Base-by-base conservation (phyloP, 2,329 filamentous ascomycete genomes). In the Trichoderma sp. region DNA sequence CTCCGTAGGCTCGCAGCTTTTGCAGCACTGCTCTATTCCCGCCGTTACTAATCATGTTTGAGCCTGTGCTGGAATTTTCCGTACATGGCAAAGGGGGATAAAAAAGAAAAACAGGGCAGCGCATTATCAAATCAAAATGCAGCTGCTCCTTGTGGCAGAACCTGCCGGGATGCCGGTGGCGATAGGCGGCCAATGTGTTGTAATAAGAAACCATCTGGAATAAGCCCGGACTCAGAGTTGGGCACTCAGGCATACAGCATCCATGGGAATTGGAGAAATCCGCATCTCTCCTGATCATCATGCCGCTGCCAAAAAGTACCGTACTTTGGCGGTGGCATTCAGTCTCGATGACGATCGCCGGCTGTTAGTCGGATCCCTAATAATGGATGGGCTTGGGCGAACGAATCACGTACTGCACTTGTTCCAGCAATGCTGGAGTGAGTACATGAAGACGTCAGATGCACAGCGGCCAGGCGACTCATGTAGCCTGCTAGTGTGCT, bases 381-480 rank as follows among this genome's bases (percentile, higher is more conserved):
- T 31, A 21, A 60, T 35, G 21, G 27, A 59, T 69, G 31, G 38
- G 4, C 35, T 71, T 59, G 38, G 11, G 66, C n/a, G 31, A 65
- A 27, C 69, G 59, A 73, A 73, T 73, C 41, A 73, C n/a, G 14
- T 9, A 56, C 16, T 67, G 16, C 60, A 31, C 33, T 63, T 35
- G 60, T 63, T 27, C 59, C 69, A 38, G 59, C 69, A 8, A 29
- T 35, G 14, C 12, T 50, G 60, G 59, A 38, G 24, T 65, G 60
- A 64, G 60, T 65, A 24, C 69, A 65, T 64, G 29, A 35, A 73
- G 60, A 73, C 60, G 69, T 73, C 69, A 73, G 69, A 65, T 45
- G 67, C 27, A 27, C 33, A 3, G 21, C 33, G 53, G 50, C 24
- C 69, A 53, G 31, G n/a, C 69, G 69, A 63, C 41, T 72, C 69